phyloP scores from a whole-genome alignment of 2,329 filamentous ascomycete species.

The Ophiostoma ips region DNA sequence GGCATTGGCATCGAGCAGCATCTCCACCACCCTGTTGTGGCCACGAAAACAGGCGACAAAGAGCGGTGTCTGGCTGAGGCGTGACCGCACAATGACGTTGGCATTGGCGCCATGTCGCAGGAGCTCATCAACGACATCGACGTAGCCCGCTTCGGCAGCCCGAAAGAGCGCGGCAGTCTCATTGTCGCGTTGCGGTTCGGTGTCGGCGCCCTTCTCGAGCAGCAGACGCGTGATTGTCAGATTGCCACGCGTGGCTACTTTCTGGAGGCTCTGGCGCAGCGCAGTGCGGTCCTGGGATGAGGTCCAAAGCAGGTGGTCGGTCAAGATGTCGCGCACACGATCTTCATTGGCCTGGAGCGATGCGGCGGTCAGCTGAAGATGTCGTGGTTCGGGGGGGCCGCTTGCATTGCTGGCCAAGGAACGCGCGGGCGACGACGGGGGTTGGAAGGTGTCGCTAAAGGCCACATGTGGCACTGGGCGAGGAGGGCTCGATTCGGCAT shows the following conservation, averaged over 20 bases:
- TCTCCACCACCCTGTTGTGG: conserved; percentile 20
- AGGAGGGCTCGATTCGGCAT: neutral
- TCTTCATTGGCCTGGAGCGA: conserved; percentile 25
- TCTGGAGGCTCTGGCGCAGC: conserved; percentile 25
- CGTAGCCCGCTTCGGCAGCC: conserved; percentile 25
- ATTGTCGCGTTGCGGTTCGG: conserved; percentile 21
- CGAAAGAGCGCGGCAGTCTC: conserved; percentile 25
- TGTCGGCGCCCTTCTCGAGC: conserved; percentile 24
- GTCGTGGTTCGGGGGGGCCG: conserved; percentile 24
- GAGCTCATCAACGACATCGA: conserved; percentile 21
- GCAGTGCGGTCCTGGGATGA: conserved; percentile 22
- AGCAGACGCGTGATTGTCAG: conserved; percentile 24
- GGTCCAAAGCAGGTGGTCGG: conserved; percentile 22
- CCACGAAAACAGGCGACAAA: conserved; percentile 23
- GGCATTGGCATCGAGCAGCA: conserved; percentile 21
- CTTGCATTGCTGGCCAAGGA: conserved; percentile 21
- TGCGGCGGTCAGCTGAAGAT: conserved; percentile 24
- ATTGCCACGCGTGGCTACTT: conserved; percentile 23
- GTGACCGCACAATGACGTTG: conserved; percentile 17
- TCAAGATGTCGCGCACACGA: conserved; percentile 23
- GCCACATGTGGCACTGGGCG: neutral
- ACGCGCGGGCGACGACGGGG: neutral
- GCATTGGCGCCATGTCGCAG: conserved; percentile 21
- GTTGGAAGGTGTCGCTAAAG: neutral
- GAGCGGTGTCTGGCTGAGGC: conserved; percentile 23